Percentiles rank a stretch among this genome's conserved stretches.
Evolutionary conservation across 2,329 filamentous ascomycete genomes (phyloP).

Genomic region (Metarhizium anisopliae): DNA sequence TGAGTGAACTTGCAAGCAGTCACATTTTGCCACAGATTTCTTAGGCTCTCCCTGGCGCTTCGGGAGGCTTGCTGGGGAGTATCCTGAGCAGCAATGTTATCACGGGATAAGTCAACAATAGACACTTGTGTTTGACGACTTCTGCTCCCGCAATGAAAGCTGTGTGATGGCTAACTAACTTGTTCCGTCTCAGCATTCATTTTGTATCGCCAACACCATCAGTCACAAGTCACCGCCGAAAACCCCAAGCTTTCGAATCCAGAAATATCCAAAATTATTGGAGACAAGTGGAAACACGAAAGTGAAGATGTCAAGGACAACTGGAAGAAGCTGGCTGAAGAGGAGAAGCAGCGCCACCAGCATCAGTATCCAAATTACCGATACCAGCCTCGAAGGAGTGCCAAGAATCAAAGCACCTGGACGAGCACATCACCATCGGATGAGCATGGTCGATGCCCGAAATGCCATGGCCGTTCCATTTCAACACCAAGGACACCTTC

Average conservation of each 20-base stretch:
- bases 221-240: constrained; percentile 69
- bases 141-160: background rate
- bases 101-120: background rate
- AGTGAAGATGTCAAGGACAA: constrained; percentile 64
- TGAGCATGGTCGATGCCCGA: constrained; percentile 52
- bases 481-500: constrained; percentile 52
- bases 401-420: constrained; percentile 21
- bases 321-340: constrained; percentile 86
- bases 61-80: background rate
- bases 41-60: background rate
- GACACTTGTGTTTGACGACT: background rate
- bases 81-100: background rate
- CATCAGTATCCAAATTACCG: constrained; percentile 88
- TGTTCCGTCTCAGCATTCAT: constrained; percentile 68
- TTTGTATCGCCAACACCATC: constrained; percentile 88
- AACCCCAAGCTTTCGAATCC: constrained; percentile 90
- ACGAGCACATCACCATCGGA: constrained; percentile 30
- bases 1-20: constrained; percentile 25
- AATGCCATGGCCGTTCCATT: constrained; percentile 62
- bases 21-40: background rate
- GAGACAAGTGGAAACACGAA: constrained; percentile 80
- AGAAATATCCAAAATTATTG: constrained; percentile 95
- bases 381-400: constrained; percentile 74
- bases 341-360: constrained; percentile 85
- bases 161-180: constrained; percentile 14